A percentile compares a stretch with the other conserved stretches of the same genome.
Conservation (phyloP, 2,329 filamentous ascomycete species). For the Exophiala sideris region DNA sequence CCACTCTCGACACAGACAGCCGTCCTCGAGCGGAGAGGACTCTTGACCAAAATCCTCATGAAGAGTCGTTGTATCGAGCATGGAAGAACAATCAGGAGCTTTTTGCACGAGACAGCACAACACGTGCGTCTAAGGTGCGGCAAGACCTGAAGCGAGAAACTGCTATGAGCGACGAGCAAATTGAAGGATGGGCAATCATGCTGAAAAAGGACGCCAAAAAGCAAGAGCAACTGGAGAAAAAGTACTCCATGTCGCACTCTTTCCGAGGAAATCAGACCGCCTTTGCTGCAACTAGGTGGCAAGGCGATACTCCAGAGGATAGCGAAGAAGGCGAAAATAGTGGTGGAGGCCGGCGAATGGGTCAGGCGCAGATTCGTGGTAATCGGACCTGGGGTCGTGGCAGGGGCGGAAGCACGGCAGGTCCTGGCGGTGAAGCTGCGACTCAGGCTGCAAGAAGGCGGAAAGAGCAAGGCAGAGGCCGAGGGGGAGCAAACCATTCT, state of each 20-base stretch:
- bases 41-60: slow-evolving; percentile 41
- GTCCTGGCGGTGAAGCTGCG: slow-evolving; percentile 20
- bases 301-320: slow-evolving; percentile 21
- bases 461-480: slow-evolving; percentile 27
- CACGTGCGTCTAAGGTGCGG: slow-evolving; percentile 63
- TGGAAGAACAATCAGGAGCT: slow-evolving; percentile 63
- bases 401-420: slow-evolving; percentile 23
- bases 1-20: slow-evolving; percentile 35
- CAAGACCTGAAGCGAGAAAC: slow-evolving; percentile 68
- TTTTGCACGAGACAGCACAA: slow-evolving; percentile 70
- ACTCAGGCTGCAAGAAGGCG: slow-evolving; percentile 26
- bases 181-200: slow-evolving; percentile 95
- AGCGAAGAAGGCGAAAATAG: slow-evolving; percentile 20
- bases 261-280: slow-evolving; percentile 24
- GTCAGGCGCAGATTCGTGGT: slow-evolving; percentile 11
- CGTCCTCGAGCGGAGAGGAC: slow-evolving; percentile 10
- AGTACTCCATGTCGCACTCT: slow-evolving; percentile 40
- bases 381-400: slow-evolving; percentile 16
- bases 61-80: slow-evolving; percentile 69
- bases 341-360: slow-evolving; percentile 14
- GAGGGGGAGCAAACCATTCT: slow-evolving; percentile 26
- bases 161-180: slow-evolving; percentile 85
- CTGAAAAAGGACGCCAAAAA: slow-evolving; percentile 68
- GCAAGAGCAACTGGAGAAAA: slow-evolving; percentile 66
- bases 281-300: slow-evolving; percentile 25